Conservation (phyloP, 768 basidiomycete genomes). For the Dentipellis sp. region DNA sequence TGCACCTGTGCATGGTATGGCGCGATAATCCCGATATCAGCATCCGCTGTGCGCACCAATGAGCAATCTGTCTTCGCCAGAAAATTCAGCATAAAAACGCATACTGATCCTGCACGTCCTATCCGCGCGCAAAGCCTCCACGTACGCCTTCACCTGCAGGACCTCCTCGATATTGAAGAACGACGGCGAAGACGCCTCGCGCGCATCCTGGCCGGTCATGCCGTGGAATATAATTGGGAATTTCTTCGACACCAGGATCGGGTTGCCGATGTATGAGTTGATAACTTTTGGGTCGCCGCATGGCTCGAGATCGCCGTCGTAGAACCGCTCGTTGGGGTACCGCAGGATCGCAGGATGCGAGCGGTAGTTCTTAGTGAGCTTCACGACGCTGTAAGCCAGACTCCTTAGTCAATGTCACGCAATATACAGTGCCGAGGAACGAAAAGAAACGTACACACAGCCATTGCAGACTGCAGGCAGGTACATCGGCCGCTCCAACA, state of each 20-base stretch:
- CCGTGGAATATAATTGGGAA: constrained; percentile 61
- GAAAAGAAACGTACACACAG: constrained; percentile 10
- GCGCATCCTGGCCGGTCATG: constrained; percentile 49
- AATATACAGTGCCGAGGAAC: not conserved
- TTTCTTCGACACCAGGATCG: constrained; percentile 26
- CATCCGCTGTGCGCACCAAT: constrained; percentile 26
- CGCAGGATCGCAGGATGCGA: constrained; percentile 52
- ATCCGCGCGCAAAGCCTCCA: constrained; percentile 17
- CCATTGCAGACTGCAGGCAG: constrained; percentile 11
- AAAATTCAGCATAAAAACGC: not conserved
- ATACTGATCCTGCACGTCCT: constrained; percentile 31
- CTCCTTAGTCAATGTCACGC: not conserved
- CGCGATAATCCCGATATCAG: constrained; percentile 51
- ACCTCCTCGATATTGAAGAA: constrained; percentile 64
- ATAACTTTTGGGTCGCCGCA: constrained; percentile 30
- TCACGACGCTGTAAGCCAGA: constrained; percentile 38
- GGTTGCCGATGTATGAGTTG: constrained; percentile 18
- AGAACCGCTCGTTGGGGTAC: constrained; percentile 56
- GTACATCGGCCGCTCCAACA: constrained; percentile 28
- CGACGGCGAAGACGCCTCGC: constrained; percentile 60
- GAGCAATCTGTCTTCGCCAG: not conserved
- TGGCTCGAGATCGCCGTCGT: constrained; percentile 39
- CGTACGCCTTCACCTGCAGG: constrained; percentile 42
- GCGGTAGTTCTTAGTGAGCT: constrained; percentile 56
- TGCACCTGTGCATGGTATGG: constrained; percentile 55